phyloP scores from a whole-genome alignment of 1,284 basidiomycete genomes.

The Rhodotorula sp. region DNA sequence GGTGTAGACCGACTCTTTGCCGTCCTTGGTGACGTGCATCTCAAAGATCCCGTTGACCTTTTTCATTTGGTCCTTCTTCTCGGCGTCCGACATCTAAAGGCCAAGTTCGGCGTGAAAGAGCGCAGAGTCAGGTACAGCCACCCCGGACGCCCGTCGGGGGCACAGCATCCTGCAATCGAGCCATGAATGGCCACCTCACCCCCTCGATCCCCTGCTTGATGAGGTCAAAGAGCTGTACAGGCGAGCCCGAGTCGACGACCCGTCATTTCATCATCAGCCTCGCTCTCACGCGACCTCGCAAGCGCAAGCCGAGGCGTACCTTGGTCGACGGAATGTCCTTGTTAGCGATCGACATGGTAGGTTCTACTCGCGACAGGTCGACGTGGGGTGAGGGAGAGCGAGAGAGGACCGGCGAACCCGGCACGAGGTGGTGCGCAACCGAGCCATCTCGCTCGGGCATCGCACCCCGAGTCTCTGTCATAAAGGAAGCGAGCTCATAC shows the following conservation, averaged over 20 bases:
- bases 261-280: background rate
- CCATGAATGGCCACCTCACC: background rate
- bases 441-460: background rate
- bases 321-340: conserved; percentile 24
- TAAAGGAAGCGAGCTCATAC: background rate
- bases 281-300: background rate
- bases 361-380: background rate
- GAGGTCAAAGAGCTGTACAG: conserved; percentile 40
- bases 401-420: background rate
- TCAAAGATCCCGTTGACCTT: conserved; percentile 46
- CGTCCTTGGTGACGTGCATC: conserved; percentile 50
- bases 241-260: background rate
- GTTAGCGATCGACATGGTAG: conserved; percentile 34
- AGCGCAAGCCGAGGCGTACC: conserved; percentile 3
- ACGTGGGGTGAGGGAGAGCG: background rate
- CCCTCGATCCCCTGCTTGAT: conserved; percentile 35
- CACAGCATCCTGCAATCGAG: background rate
- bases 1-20: conserved; percentile 36
- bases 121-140: background rate
- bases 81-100: conserved; percentile 39
- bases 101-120: conserved; percentile 14
- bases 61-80: conserved; percentile 42
- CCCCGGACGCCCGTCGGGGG: background rate
- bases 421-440: background rate
- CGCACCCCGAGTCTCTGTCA: background rate